Conservation (phyloP, 495 filamentous ascomycete species). For the Haplographium delicatum region DNA sequence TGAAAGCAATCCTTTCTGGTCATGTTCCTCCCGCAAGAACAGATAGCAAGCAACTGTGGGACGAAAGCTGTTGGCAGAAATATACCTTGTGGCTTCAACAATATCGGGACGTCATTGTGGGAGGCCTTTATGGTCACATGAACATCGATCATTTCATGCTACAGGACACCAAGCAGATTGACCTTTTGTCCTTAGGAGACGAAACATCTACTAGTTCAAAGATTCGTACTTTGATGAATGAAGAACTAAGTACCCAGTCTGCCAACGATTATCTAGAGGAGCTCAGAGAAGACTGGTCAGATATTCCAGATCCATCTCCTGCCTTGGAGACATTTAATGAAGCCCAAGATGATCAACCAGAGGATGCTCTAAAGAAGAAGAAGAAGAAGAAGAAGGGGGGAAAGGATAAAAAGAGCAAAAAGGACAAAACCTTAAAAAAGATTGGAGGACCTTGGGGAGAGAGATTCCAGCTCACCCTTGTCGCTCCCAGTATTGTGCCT, state of each 20-base stretch:
- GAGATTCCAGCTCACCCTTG: slow-evolving; percentile 72
- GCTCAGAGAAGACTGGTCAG: slow-evolving; percentile 71
- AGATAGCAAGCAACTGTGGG: slow-evolving; percentile 78
- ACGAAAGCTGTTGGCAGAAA: slow-evolving; percentile 94
- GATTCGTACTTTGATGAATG: slow-evolving; percentile 32
- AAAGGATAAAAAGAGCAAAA: slow-evolving; percentile 44
- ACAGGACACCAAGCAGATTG: slow-evolving; percentile 75
- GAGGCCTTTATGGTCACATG: slow-evolving; percentile 87
- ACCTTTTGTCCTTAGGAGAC: slow-evolving; percentile 47
- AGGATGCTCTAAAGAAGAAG: slow-evolving; percentile 35
- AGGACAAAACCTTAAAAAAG: slow-evolving; percentile 47
- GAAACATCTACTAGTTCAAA: slow-evolving; percentile 14
- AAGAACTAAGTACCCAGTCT: slow-evolving; percentile 56
- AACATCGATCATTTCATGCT: slow-evolving; percentile 97
- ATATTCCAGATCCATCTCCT: slow-evolving; percentile 55
- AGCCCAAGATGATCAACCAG: slow-evolving; percentile 28
- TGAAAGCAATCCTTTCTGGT: slow-evolving; percentile 93
- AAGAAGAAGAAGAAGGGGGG: slow-evolving; percentile 43
- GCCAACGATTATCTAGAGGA: slow-evolving; percentile 75
- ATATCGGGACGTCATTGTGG: slow-evolving; percentile 84
- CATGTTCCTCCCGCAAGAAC: slow-evolving; percentile 91
- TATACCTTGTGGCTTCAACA: slow-evolving; percentile 86
- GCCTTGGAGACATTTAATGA: slow-evolving; percentile 14
- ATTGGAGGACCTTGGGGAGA: slow-evolving; percentile 80
- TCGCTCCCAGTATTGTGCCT: slow-evolving; percentile 82